Evolutionary conservation across 2,329 filamentous ascomycete species (phyloP).

Genomic region (Chaetomium globosum): DNA sequence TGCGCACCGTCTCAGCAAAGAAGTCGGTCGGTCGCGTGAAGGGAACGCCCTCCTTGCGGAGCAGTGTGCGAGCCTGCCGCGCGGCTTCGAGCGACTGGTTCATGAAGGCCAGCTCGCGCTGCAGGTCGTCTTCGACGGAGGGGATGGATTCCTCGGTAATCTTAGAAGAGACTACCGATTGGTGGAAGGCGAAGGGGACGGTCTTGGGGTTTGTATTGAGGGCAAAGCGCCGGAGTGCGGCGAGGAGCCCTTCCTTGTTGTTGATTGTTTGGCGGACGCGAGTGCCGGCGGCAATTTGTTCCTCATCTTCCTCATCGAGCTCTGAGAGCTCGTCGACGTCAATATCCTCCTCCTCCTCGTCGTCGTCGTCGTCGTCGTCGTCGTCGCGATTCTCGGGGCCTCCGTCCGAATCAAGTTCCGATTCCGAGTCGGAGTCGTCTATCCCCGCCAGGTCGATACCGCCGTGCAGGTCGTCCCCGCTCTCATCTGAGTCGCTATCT

Average conservation of each 20-base stretch:
- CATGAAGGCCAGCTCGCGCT: conserved; percentile 91
- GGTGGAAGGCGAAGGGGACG: conserved; percentile 80
- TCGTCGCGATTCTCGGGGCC: conserved; percentile 39
- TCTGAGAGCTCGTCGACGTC: conserved; percentile 63
- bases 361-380: conserved; percentile 64
- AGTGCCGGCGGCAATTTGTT: conserved; percentile 82
- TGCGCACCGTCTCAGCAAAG: conserved; percentile 99
- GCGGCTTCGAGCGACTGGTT: conserved; percentile 82
- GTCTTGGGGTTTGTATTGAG: conserved; percentile 66
- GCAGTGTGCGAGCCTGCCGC: conserved; percentile 68
- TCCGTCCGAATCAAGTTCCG: conserved; percentile 74
- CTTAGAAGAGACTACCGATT: conserved; percentile 69
- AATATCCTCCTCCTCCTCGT: conserved; percentile 82
- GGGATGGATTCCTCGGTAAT: conserved; percentile 68
- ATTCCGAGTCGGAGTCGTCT: conserved; percentile 64
- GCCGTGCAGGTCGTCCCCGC: conserved; percentile 39
- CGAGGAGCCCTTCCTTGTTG: conserved; percentile 83
- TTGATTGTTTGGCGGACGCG: conserved; percentile 96
- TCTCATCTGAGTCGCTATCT: conserved; percentile 42
- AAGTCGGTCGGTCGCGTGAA: conserved; percentile 93
- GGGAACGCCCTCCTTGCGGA: conserved; percentile 79
- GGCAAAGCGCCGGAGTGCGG: conserved; percentile 77
- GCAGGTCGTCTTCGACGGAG: conserved; percentile 88
- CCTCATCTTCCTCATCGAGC: conserved; percentile 59
- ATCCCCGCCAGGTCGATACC: conserved; percentile 59